Percentiles rank a stretch among this genome's conserved stretches.
Conservation (phyloP, 169 alveolate genomes). For the Theileria luwenshuni region DNA sequence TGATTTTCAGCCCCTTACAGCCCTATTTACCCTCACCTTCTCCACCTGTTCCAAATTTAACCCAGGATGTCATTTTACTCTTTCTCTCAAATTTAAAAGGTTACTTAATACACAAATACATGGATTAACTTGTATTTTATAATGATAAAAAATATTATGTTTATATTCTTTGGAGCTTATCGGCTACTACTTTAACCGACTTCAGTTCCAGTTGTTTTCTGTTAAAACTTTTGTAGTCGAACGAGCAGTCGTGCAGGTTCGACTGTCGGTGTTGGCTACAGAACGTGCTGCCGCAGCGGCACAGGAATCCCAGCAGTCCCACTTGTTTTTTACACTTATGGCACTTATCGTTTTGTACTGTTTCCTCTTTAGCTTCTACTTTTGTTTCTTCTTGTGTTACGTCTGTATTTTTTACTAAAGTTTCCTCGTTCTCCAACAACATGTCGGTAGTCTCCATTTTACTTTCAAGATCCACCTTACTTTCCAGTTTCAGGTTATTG, state of each 20-base stretch:
- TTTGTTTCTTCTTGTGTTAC: neutral
- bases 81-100: no score
- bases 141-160: neutral
- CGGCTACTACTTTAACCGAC: conserved; percentile 88
- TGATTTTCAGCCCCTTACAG: no score
- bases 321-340: conserved; percentile 85
- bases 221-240: conserved; percentile 87
- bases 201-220: conserved; percentile 85
- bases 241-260: conserved; percentile 89
- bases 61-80: no score
- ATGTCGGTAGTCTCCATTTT: neutral
- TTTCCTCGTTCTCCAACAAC: neutral
- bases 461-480: neutral
- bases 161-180: conserved; percentile 87
- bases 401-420: neutral
- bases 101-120: no score
- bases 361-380: conserved; percentile 17
- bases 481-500: neutral
- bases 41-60: no score
- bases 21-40: no score
- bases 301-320: conserved; percentile 89
- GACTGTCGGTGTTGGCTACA: conserved; percentile 93
- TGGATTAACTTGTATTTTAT: neutral
- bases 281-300: conserved; percentile 89
- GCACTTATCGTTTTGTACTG: conserved; percentile 79